Evolutionary conservation across 2,329 filamentous ascomycete species (phyloP).

Genomic region (Fusarium piperis): DNA sequence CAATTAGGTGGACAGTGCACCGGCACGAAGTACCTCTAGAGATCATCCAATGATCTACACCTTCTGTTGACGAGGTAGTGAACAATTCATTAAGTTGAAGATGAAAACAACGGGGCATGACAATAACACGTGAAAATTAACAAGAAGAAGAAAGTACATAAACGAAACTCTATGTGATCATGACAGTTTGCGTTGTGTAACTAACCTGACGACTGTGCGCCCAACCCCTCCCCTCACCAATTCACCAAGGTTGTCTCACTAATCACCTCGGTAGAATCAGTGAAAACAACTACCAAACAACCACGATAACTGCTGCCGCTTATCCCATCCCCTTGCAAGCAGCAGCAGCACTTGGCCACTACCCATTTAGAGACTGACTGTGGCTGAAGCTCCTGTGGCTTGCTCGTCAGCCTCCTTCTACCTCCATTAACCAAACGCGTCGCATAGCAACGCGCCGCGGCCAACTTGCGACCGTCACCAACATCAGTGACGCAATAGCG

Average conservation of each 20-base stretch:
- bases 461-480: conserved; percentile 37
- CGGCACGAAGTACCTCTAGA: neutral
- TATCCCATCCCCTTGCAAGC: neutral
- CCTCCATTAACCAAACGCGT: conserved; percentile 33
- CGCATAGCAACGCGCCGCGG: conserved; percentile 29
- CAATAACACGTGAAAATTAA: neutral
- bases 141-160: neutral
- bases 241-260: neutral
- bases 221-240: neutral
- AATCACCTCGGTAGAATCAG: neutral
- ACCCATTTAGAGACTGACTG: neutral
- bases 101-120: neutral
- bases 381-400: conserved; percentile 7
- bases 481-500: conserved; percentile 36
- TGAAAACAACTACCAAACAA: neutral
- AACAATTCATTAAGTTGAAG: neutral
- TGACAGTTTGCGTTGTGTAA: neutral
- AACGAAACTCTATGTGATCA: neutral
- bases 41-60: neutral
- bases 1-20: neutral
- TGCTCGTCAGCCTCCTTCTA: neutral
- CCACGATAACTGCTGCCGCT: neutral
- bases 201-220: neutral
- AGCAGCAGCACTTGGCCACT: neutral
- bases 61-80: neutral